Evolutionary conservation across 2,329 filamentous ascomycete genomes (phyloP), one percentile per base, ranked within the genome.

Genomic region (Chaetomium strumarium): DNA sequence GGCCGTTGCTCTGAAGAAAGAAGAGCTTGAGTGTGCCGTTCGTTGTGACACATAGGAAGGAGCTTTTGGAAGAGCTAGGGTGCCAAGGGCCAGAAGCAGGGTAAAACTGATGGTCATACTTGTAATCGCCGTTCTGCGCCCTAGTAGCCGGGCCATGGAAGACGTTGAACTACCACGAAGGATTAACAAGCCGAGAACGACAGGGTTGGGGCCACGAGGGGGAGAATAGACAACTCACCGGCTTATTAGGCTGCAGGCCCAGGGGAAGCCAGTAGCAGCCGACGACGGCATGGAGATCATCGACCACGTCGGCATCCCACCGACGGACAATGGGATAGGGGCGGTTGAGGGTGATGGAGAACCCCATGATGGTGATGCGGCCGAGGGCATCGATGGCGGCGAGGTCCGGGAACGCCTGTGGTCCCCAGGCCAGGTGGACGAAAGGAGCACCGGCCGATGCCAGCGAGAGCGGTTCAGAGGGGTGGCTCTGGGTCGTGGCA

Each of bases 241-340:
- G 69, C 60, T 71, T 68, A 61, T 66, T 66, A n/a, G 65, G 63
- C 3, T 78, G 75, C 29, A 78, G 39, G 1, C 42, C 72, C 20
- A 84, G 74, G n/a, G 77, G 74, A 50, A 97, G 74, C 93, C 93
- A 99, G 69, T 89, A 86, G 66, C 90, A 80, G 3, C 92, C 93
- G 7, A 95, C 88, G 5, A 95, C 75, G 46, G 84, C 81, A 59
- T 86, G 83, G 36, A 88, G 75, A 65, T 95, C 89, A 62, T 90
- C 86, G 49, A 84, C 74, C 2, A 79, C 70, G 63, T 92, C 90
- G n/a, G 75, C 68, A 20, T 84, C 77, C 69, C 83, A 85, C 51
- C 76, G 78, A 39, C 84, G 79, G 46, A 76, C 75, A 14, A 37
- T 16, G 10, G 80, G 67, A 31, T 76, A 79, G 52, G 91, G 80